Evolutionary conservation across 306 rosid species (phyloP).

Genomic region (Vigna hirtella): DNA sequence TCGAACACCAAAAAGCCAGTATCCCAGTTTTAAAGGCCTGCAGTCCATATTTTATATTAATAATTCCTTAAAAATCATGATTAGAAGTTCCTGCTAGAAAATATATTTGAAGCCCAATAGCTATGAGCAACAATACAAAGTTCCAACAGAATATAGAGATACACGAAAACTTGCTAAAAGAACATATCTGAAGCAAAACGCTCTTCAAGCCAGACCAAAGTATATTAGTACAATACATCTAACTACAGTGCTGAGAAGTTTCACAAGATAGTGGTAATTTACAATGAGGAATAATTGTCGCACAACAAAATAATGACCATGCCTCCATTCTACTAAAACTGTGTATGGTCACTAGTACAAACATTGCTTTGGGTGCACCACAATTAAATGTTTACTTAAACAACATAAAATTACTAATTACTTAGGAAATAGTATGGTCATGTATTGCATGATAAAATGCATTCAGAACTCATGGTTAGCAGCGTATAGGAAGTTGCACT

Average conservation of each 20-base stretch:
- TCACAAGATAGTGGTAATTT: background rate
- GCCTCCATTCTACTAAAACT: background rate
- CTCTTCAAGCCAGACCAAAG: constrained; percentile 12
- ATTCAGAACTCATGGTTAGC: background rate
- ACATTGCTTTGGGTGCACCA: background rate
- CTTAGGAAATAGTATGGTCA: background rate
- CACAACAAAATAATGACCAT: too few species aligned
- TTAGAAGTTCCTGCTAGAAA: background rate
- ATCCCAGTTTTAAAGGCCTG: constrained; percentile 28
- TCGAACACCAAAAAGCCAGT: constrained; percentile 2
- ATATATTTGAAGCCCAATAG: constrained; percentile 4
- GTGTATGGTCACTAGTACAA: background rate
- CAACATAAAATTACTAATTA: constrained; percentile 1
- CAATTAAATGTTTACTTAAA: background rate
- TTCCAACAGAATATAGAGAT: background rate
- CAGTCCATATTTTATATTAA: background rate
- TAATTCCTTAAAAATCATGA: constrained; percentile 9
- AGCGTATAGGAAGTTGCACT: too few species aligned
- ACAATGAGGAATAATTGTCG: background rate
- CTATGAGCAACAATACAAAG: background rate
- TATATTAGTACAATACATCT: constrained; percentile 8
- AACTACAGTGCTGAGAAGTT: constrained; percentile 6
- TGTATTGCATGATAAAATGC: background rate
- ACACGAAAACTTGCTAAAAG: background rate
- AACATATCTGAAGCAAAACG: constrained; percentile 16